Conservation (phyloP, 352 stramenopile species). For the Nothophytophthora sp. region DNA sequence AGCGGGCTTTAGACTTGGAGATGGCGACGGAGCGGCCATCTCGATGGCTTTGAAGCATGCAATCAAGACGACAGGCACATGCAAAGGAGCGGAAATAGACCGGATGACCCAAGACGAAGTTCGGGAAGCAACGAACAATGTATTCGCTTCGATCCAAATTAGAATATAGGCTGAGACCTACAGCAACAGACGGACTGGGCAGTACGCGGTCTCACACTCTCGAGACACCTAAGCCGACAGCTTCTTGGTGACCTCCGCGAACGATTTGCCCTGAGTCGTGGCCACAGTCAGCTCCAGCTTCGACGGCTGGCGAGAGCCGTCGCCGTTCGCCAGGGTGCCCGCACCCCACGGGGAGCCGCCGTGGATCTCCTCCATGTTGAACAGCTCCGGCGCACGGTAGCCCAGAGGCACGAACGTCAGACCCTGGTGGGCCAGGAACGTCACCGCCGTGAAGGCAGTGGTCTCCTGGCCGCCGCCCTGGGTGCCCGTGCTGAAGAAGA, state of each 20-base stretch:
- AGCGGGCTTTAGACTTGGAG: too few relatives aligned
- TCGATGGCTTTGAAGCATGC: too few relatives aligned
- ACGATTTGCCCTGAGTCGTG: constrained; percentile 81
- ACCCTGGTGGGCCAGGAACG: constrained; percentile 27
- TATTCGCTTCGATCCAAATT: constrained; percentile 15
- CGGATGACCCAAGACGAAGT: too few relatives aligned
- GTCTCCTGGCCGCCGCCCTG: constrained; percentile 27
- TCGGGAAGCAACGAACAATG: background rate
- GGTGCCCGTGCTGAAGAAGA: constrained; percentile 32
- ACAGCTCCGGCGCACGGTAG: constrained; percentile 20
- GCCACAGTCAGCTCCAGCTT: constrained; percentile 82
- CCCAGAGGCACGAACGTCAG: constrained; percentile 24
- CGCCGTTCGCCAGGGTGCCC: constrained; percentile 16
- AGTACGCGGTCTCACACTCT: too few relatives aligned
- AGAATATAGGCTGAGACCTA: too few relatives aligned
- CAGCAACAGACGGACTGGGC: too few relatives aligned
- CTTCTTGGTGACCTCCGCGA: constrained; percentile 80
- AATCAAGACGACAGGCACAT: background rate
- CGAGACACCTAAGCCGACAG: constrained; percentile 47
- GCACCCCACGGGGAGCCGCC: constrained; percentile 26
- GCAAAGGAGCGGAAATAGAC: constrained; percentile 15
- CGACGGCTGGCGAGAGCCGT: constrained; percentile 53
- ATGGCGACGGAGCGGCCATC: too few relatives aligned
- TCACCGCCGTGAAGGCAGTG: constrained; percentile 24
- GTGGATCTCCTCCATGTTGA: constrained; percentile 31